Base-by-base conservation (phyloP, 2,329 filamentous ascomycete species). In the Graphiopsis chlorocephala region DNA sequence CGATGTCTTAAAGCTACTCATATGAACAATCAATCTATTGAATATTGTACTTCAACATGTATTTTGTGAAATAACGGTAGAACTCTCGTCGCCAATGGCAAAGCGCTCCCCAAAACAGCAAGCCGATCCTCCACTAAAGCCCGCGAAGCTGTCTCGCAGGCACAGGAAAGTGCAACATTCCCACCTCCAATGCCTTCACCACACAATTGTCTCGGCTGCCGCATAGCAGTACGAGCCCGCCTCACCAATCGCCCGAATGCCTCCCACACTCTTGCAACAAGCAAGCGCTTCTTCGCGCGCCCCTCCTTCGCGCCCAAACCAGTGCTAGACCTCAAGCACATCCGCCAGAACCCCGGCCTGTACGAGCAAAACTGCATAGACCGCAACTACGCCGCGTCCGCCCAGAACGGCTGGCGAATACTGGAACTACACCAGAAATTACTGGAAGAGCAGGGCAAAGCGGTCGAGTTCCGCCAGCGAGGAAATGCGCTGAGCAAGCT, bases 311-410 rank as follows among this genome's bases (percentile, higher is more conserved):
- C 91, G 15, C 93, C 92, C 12, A 94, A 92, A 75, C 87, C 91
- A 28, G 85, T 85, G 55, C 85, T 96, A 69, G 90, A 97, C 80
- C 85, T 96, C 75, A 94, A 92, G 77, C 90, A 95, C 79, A 97
- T 99, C 76, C 93, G 93, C 65, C 86, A 92, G 73, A 91, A 96
- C 78, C 87, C 90, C 17, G 86, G 89, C 15, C 84, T 96, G 17
- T 91, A 97, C 81, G 85, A 90, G 71, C 83, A 89, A 69, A 98
- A 96, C 74, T 96, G 92, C 78, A 76, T 90, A 66, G 89, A 93
- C 70, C 88, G 95, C 70, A 97, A 97, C 77, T 97, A 97, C 79
- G 83, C 76, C 15, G 76, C 78, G 0, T 82, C 85, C 63, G 78
- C 81, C 14, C 77, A 80, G 15, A 80, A 84, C 58, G 82, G 86